Evolutionary conservation across 2,329 filamentous ascomycete genomes (phyloP), one percentile per base, ranked within the genome.

Genomic region (Paraconiothyrium sp.): DNA sequence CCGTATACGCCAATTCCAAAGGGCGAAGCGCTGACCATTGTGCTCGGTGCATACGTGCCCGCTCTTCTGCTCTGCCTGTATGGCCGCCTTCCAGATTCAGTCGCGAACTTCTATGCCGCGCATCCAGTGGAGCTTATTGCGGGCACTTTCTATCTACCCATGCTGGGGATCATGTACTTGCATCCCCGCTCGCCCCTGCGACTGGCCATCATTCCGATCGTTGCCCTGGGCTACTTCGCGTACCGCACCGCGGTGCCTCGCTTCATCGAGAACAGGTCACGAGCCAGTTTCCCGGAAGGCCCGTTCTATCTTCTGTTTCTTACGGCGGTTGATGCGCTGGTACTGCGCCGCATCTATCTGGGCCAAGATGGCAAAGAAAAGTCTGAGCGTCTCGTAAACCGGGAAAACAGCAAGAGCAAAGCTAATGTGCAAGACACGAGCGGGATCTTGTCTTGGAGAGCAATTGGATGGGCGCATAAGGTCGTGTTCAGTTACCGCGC

Each of bases 121-220:
- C 51, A 54, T 54, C 51, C 51, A 22, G 24, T n/a, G 22, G 37
- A 54, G 35, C 24, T 54, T 13, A 44, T 54, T 32, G 51, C 50
- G 6, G 22, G 51, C 37, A 54, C 51, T 27, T 54, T 44, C 34
- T 11, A 10, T 30, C 51, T 54, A 6, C 51, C 37, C 37, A 54
- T 54, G 51, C 16, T 44, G 51, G 37, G 35, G 20, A 14, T 54
- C 9, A 44, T 54, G 37, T 54, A 52, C 35, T 20, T 54, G 51
- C 51, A 41, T 20, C 51, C 51, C 37, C 51, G 37, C 51, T 54
- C 51, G 51, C 51, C 51, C 51, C 30, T 54, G 51, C 37, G 37
- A 14, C 24, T 54, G 37, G 37, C 51, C 37, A 54, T 54, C 51
- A 43, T 54, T 54, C 51, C 51, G 20, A 30, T 54, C 37, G 37